Percentiles rank a stretch among this genome's conserved stretches.
phyloP scores from a whole-genome alignment of 495 filamentous ascomycete genomes.

The Monascus purpureus region DNA sequence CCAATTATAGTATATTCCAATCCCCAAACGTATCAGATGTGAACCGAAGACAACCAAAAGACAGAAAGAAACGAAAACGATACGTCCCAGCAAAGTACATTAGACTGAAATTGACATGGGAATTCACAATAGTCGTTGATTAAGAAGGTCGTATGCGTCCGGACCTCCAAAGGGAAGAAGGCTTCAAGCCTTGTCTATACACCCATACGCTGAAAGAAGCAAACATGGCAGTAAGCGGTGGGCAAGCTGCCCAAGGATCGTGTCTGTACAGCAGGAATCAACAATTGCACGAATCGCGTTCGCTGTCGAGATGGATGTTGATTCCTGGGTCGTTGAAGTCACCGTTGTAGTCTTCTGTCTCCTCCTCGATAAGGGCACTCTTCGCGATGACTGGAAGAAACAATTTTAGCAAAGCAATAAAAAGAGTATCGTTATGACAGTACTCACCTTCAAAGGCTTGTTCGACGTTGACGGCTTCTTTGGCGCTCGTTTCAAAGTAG shows the following conservation, averaged over 20 bases:
- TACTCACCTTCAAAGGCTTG: constrained; percentile 87
- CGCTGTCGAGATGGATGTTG: constrained; percentile 88
- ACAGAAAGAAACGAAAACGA: too few relatives aligned
- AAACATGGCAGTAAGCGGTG: background rate
- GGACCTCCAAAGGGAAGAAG: too few relatives aligned
- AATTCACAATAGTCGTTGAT: too few relatives aligned
- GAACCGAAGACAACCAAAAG: too few relatives aligned
- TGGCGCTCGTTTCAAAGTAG: constrained; percentile 98
- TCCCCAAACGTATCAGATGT: too few relatives aligned
- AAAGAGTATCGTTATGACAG: background rate
- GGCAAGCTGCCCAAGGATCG: too few relatives aligned
- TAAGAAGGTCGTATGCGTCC: too few relatives aligned
- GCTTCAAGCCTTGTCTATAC: background rate
- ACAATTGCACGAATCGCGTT: constrained; percentile 84
- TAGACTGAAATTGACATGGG: too few relatives aligned
- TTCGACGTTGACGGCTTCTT: constrained; percentile 97
- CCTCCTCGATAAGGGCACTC: constrained; percentile 91
- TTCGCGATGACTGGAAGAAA: constrained; percentile 69
- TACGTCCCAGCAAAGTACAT: too few relatives aligned
- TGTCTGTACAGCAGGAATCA: constrained; percentile 20
- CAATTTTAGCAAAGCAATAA: constrained; percentile 1
- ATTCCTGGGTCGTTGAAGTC: constrained; percentile 88
- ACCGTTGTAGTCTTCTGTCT: constrained; percentile 80
- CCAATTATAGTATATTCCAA: too few relatives aligned
- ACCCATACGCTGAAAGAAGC: background rate